These are phyloP conservation scores for Salix arbutifolia DNA, from an alignment of 345 rosid genomes.

Conservation along the genomic window DNA sequence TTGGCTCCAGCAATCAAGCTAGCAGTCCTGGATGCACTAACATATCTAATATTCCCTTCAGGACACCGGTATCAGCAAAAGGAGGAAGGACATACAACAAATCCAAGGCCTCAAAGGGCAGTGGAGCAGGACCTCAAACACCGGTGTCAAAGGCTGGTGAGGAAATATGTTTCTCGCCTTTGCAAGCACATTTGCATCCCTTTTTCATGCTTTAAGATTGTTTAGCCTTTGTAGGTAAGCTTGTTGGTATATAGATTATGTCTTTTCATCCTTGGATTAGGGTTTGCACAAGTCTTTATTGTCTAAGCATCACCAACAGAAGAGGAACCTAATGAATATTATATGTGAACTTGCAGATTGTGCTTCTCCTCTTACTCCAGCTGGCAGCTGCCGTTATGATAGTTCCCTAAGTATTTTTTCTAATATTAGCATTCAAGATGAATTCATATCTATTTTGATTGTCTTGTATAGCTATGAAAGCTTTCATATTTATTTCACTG, in stretches of 20 bases:
- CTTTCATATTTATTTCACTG: conserved; percentile 4
- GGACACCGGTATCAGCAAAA: conserved; percentile 71
- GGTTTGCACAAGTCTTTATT: neutral
- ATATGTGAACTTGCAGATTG: conserved; percentile 56
- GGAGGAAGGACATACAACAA: conserved; percentile 55
- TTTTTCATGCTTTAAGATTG: neutral
- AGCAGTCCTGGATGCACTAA: conserved; percentile 47
- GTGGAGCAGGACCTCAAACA: conserved; percentile 59
- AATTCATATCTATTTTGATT: conserved; percentile 1
- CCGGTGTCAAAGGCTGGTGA: conserved; percentile 67
- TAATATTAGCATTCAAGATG: neutral
- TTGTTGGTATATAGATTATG: neutral
- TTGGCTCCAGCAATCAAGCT: conserved; percentile 39
- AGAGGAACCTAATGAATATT: conserved; percentile 18
- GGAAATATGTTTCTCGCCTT: conserved; percentile 13
- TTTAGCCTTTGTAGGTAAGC: neutral
- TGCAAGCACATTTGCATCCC: neutral
- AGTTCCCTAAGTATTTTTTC: conserved; percentile 72
- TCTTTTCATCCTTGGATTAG: neutral
- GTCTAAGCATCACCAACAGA: neutral
- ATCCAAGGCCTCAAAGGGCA: conserved; percentile 56
- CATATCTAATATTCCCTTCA: conserved; percentile 49
- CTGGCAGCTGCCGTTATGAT: conserved; percentile 92
- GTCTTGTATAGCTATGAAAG: neutral
- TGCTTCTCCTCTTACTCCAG: conserved; percentile 64